Evolutionary conservation across 441 rosid species (phyloP).

Genomic region (Aleurites moluccanus): DNA sequence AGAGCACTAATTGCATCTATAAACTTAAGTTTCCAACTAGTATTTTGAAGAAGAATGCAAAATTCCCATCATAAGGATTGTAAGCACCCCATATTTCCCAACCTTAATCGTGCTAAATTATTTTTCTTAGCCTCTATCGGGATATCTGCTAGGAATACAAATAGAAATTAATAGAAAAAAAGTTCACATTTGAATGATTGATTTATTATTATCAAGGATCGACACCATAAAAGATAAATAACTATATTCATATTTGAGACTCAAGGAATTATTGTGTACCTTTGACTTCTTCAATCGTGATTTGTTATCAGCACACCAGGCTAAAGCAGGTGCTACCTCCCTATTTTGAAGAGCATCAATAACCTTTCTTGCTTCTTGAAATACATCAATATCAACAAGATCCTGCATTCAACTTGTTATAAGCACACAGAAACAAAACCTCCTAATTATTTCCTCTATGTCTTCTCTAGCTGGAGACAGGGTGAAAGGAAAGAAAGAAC

Average conservation of each 20-base stretch:
- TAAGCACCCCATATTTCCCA: neutral
- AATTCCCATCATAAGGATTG: neutral
- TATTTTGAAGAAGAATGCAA: neutral
- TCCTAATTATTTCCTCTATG: neutral
- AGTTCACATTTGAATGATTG: neutral
- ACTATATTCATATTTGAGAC: neutral
- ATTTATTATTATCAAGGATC: neutral
- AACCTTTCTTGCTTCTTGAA: constrained; percentile 85
- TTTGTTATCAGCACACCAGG: constrained; percentile 91
- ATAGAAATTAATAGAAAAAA: neutral
- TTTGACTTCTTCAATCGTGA: constrained; percentile 86
- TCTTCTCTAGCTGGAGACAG: neutral
- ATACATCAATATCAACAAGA: constrained; percentile 90
- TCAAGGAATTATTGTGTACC: constrained; percentile 35
- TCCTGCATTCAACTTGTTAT: constrained; percentile 44
- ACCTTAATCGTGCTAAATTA: constrained; percentile 4
- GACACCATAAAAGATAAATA: neutral
- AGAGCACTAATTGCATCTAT: neutral
- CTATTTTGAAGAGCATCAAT: constrained; percentile 77
- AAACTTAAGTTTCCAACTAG: neutral
- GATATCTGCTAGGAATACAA: neutral
- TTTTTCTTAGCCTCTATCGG: neutral
- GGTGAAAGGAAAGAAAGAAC: neutral
- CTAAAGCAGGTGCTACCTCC: constrained; percentile 82
- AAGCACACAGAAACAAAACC: neutral